Percentiles rank a stretch among this genome's conserved stretches.
Evolutionary conservation across 2,329 filamentous ascomycete species (phyloP).

Genomic region (Pseudopyrenochaeta lycopersici): DNA sequence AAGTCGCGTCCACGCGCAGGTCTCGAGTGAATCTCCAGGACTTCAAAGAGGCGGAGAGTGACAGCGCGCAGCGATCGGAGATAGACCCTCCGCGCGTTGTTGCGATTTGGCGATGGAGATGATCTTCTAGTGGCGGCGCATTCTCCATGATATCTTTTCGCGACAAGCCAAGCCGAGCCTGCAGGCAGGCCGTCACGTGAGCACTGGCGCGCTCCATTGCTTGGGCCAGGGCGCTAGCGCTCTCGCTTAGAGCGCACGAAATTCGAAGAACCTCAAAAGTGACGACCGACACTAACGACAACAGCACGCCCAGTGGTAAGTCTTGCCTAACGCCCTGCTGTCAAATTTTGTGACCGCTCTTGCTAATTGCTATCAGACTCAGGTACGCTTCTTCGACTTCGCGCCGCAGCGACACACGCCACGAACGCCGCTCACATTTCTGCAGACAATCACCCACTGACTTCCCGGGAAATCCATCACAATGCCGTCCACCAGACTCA

Average conservation of each 20-base stretch:
- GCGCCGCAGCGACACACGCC: constrained; percentile 2
- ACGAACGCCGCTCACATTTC: constrained; percentile 36
- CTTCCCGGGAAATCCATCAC: constrained; percentile 51
- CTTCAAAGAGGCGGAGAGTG: constrained; percentile 16
- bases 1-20: constrained; percentile 35
- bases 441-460: constrained; percentile 44
- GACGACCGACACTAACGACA: constrained; percentile 35
- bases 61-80: constrained; percentile 28
- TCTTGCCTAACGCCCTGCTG: constrained; percentile 24
- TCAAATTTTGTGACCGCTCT: constrained; percentile 6
- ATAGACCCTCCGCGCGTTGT: constrained; percentile 37
- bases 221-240: constrained; percentile 16
- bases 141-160: constrained; percentile 36
- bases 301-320: constrained; percentile 47
- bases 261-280: constrained; percentile 16
- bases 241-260: constrained; percentile 10
- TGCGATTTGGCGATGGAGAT: constrained; percentile 37
- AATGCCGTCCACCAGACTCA: constrained; percentile 65
- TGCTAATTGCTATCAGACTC: constrained; percentile 27
- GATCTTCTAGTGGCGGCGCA: constrained; percentile 28
- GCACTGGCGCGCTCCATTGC: not conserved
- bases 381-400: constrained; percentile 33
- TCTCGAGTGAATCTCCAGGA: constrained; percentile 13
- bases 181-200: constrained; percentile 12
- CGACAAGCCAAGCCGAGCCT: constrained; percentile 11